Evolutionary conservation across 176 grass and related monocot species (phyloP).

Genomic region (Dactylis glomerata): DNA sequence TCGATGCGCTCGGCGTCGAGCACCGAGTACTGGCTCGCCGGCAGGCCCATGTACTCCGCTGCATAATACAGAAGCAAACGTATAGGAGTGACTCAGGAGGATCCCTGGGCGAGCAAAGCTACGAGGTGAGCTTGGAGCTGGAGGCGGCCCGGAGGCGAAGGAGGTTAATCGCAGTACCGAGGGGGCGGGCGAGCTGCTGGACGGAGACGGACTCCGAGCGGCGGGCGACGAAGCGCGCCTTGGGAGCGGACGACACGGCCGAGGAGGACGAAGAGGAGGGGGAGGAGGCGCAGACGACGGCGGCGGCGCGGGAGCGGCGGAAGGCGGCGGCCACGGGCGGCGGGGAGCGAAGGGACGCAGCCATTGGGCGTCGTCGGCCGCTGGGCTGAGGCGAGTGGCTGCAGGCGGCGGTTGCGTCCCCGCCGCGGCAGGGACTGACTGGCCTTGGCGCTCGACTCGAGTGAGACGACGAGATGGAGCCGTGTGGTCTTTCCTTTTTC

Average conservation of each 20-base stretch:
- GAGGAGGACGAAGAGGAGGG: slow-evolving; percentile 1
- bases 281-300: slow-evolving; percentile 37
- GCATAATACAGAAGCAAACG: neutral
- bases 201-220: slow-evolving; percentile 77
- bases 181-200: slow-evolving; percentile 67
- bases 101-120: neutral
- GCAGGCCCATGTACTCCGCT: slow-evolving; percentile 97
- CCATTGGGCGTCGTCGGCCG: slow-evolving; percentile 41
- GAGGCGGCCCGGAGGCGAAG: neutral
- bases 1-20: slow-evolving; percentile 97
- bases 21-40: slow-evolving; percentile 96
- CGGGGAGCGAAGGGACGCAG: slow-evolving; percentile 40
- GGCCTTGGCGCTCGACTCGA: neutral
- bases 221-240: slow-evolving; percentile 73
- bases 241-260: slow-evolving; percentile 63
- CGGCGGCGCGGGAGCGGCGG: neutral
- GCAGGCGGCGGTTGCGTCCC: neutral
- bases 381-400: slow-evolving; percentile 17
- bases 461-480: neutral
- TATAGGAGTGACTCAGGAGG: neutral
- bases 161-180: slow-evolving; percentile 31
- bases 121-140: too few relatives aligned
- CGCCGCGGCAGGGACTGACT: neutral
- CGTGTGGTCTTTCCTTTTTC: neutral
- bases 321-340: slow-evolving; percentile 3